Base-by-base conservation (phyloP, 139 green algal genomes). In the Tetradesmus obliquus region DNA sequence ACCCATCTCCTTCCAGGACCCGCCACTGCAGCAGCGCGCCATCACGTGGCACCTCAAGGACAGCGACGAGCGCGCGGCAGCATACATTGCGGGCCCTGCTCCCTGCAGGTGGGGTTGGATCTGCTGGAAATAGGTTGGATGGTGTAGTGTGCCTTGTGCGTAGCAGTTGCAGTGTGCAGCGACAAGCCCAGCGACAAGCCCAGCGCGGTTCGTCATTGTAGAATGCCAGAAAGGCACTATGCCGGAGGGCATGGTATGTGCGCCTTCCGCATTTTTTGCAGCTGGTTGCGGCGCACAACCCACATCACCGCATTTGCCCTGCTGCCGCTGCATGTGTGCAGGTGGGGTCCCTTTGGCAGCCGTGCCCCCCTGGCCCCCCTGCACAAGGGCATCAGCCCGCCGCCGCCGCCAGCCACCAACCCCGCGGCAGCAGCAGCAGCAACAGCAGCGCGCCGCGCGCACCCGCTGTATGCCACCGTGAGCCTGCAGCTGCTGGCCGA, bases 61-160 rank as follows among this genome's bases (percentile, higher is more conserved):
- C 94, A 98, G 95, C 17, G 98, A 99, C 89, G 98, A 99, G 95
- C 94, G 98, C 19, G 98, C 98, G 3, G 96, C 94, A 79, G 98
- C 97, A 7, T 99, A 98, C 96, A 97, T 99, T 66, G 95, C 95
- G 20, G 97, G 97, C n/a, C 87, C 93, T 5, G 97, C 97, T 20
- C 98, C 97, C 66, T 95, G 95, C 83, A 95, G 97, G 53, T 99
- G 97, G 97, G 96, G 95, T 76, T 45, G 32, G 32, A 45, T 45
- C 32, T 45, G 32, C 32, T 45, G 32, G 32, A 45, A 45, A 45
- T 0, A 45, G 32, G 32, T 45, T 45, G 32, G 32, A 45, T 45
- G 32, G 32, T 45, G 66, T 76, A 76, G 12, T 55, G 32, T 57
- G 24, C 4, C 74, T 20, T 51, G 1, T 82, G 74, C n/a, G 9